phyloP scores from a whole-genome alignment of 139 green algal species.

The Chlamydomonas incerta region DNA sequence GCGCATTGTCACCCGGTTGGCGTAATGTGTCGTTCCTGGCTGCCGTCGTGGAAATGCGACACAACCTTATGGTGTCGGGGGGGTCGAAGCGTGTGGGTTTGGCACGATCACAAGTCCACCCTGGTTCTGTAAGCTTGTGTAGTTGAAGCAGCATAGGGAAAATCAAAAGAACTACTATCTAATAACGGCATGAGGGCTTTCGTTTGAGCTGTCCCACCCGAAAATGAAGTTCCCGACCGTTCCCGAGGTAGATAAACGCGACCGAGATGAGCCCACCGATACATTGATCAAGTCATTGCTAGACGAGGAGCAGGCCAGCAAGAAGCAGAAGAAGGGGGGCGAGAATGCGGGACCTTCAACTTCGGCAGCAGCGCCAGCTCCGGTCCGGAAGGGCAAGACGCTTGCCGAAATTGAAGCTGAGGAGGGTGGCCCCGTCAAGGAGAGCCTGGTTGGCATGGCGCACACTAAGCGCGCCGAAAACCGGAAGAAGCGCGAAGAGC shows the following conservation, averaged over 20 bases:
- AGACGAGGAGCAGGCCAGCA: slow-evolving; percentile 33
- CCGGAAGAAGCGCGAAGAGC: slow-evolving; percentile 58
- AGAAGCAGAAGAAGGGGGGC: slow-evolving; percentile 40
- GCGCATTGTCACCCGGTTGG: too few species aligned
- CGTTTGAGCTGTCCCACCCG: too few species aligned
- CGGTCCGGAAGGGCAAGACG: slow-evolving; percentile 64
- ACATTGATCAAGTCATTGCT: background rate
- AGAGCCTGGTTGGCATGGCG: slow-evolving; percentile 73
- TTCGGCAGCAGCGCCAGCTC: too few species aligned
- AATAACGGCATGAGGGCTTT: too few species aligned
- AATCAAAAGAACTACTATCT: too few species aligned
- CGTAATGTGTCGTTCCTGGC: too few species aligned
- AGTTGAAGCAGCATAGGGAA: too few species aligned
- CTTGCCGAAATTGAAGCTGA: slow-evolving; percentile 72
- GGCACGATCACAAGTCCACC: too few species aligned
- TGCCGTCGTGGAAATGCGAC: too few species aligned
- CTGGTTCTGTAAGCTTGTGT: too few species aligned
- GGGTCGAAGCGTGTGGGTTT: too few species aligned
- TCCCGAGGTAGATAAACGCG: slow-evolving; percentile 12
- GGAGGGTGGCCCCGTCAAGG: slow-evolving; percentile 76
- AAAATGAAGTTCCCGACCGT: slow-evolving; percentile 14
- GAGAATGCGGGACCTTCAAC: background rate
- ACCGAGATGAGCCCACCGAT: slow-evolving; percentile 16
- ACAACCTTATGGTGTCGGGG: too few species aligned
- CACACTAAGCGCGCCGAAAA: slow-evolving; percentile 65